Evolutionary conservation across 2,329 filamentous ascomycete species (phyloP), one percentile per base, ranked within the genome.

Genomic region (Pseudopithomyces chartarum): DNA sequence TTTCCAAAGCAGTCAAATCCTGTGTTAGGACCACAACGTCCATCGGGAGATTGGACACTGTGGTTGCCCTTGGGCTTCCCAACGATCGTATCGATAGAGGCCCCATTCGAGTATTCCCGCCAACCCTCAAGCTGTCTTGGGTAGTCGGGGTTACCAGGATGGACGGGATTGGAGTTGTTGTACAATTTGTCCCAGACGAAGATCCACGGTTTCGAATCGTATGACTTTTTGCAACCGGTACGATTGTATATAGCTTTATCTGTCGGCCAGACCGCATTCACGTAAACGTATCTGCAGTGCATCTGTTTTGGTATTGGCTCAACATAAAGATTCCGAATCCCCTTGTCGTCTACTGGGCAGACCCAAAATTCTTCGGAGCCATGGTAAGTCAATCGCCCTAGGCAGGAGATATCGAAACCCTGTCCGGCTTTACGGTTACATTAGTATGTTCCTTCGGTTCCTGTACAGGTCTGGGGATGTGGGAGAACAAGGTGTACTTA

Each of bases 331-430:
- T 87, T 85, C 73, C 78, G 83, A 52, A 83, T 80, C 38, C 79
- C 79, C 23, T 79, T 66, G 52, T 83, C 79, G 7, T 80, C 80
- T 17, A 85, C 86, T 20, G 82, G 79, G 66, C 87, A 90, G 33
- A 85, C 81, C 66, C 82, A 84, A 70, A 89, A 89, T n/a, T 73
- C 71, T 2, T 76, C 70, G 62, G 77, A 80, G 43, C 80, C 81
- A 23, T 83, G 73, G 71, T 81, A 84, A 2, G 76, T 75, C 23
- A 89, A 65, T 6, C 70, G 63, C 33, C 85, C 85, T 57, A 82
- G 74, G 38, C 80, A 81, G 51, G 72, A 77, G 57, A 88, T 78
- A 10, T 77, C 76, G 73, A 88, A 89, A 23, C 85, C 85, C 22
- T 78, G 66, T 29, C 76, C 79, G 5, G 84, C 62, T 68, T 34